Evolutionary conservation across 1,284 basidiomycete species (phyloP).

Genomic region (Moesziomyces sp.): DNA sequence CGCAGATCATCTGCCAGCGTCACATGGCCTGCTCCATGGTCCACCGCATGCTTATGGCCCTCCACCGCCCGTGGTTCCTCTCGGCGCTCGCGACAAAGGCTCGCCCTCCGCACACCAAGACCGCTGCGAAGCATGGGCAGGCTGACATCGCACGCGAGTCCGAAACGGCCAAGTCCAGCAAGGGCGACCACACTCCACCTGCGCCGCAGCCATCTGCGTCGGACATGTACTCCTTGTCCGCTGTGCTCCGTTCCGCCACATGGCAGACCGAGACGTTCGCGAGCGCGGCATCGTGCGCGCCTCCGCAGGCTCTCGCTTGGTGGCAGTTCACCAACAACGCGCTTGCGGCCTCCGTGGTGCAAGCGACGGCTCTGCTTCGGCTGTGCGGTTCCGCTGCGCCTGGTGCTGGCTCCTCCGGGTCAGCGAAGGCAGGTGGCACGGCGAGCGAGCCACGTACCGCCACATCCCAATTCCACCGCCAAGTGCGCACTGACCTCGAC

Average conservation of each 20-base stretch:
- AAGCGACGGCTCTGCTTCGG: conserved; percentile 26
- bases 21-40: conserved; percentile 34
- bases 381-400: neutral
- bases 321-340: conserved; percentile 39
- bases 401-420: no score
- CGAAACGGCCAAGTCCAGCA: neutral
- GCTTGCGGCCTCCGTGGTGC: conserved; percentile 39
- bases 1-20: conserved; percentile 33
- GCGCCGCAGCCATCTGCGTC: conserved; percentile 8
- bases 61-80: conserved; percentile 39
- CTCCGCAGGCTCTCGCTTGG: conserved; percentile 26
- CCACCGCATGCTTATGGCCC: conserved; percentile 31
- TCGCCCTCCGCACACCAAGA: neutral
- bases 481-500: conserved; percentile 26
- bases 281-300: conserved; percentile 19
- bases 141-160: neutral
- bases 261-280: conserved; percentile 32
- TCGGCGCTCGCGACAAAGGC: conserved; percentile 16
- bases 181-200: neutral
- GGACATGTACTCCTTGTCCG: conserved; percentile 23
- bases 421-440: no score
- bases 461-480: conserved; percentile 14
- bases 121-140: neutral
- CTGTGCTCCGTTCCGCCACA: conserved; percentile 29
- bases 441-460: neutral